Evolutionary conservation across 2,329 filamentous ascomycete genomes (phyloP), one percentile per base, ranked within the genome.

Genomic region (Colletotrichum karsti): DNA sequence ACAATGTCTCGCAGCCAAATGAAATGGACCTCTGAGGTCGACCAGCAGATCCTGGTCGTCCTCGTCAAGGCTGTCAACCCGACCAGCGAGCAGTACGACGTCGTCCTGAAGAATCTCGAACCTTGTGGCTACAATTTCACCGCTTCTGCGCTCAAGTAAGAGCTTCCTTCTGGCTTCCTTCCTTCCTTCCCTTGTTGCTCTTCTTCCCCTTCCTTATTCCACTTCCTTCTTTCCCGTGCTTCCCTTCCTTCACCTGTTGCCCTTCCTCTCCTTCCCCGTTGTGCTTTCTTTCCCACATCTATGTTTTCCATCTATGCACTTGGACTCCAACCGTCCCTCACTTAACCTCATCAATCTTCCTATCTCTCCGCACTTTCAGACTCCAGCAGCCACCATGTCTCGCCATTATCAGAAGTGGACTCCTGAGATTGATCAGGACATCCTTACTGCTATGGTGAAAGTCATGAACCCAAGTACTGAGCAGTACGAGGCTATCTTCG

Each of bases 11-110:
- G 77, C 35, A 73, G 77, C 64, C 60, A 73, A 10, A 80, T 79
- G 72, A 77, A 74, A 37, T 87, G 84, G 84, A 79, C 79, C 30
- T 72, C 77, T 7, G 74, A 76, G 8, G 78, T 81, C 26, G 82
- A 86, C 48, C 75, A 82, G 66, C 82, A 82, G 46, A 80, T 86
- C 42, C 77, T 87, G 37, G 62, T 81, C 7, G 79, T 78, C 22
- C 62, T 85, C 18, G 72, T 82, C n/a, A 75, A 78, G 28, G 73
- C 79, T 9, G 69, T 81, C 59, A 79, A 77, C 46, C 77, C 81
- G 2, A 74, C 70, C 2, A 39, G 67, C 0, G 72, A 72, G 1
- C 76, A 77, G 10, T 73, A 85, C 5, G 77, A 83, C 72, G 72
- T 71, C 0, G 72, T 82, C 4, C 74, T 85, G 50, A 71, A 74